Conservation (phyloP, 495 filamentous ascomycete genomes). For the Venustampulla echinocandica region DNA sequence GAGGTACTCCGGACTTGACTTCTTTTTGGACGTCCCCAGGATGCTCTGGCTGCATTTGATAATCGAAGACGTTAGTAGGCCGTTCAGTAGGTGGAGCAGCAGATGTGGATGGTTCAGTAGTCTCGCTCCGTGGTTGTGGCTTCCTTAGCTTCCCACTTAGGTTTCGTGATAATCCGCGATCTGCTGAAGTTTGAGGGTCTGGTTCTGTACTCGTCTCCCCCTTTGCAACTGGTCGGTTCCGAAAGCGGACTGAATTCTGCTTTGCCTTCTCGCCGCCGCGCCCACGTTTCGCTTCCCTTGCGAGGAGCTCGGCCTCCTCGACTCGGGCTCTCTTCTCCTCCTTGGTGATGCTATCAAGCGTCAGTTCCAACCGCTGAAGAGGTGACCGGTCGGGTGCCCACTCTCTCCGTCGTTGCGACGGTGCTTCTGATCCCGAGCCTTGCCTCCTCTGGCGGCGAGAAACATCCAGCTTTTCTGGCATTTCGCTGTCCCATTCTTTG, state of each 20-base stretch:
- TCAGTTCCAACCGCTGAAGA: slow-evolving; percentile 82
- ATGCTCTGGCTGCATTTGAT: slow-evolving; percentile 3
- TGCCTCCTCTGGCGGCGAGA: slow-evolving; percentile 3
- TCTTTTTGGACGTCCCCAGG: neutral
- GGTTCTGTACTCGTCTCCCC: slow-evolving; percentile 7
- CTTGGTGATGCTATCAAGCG: slow-evolving; percentile 80
- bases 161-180: slow-evolving; percentile 12
- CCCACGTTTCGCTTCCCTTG: slow-evolving; percentile 39
- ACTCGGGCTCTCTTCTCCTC: slow-evolving; percentile 78
- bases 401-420: slow-evolving; percentile 29
- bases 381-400: slow-evolving; percentile 78
- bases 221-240: slow-evolving; percentile 23
- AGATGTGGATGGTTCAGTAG: slow-evolving; percentile 4
- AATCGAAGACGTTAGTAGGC: slow-evolving; percentile 9
- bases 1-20: neutral
- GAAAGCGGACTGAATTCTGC: slow-evolving; percentile 23
- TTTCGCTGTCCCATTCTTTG: slow-evolving; percentile 1
- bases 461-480: slow-evolving; percentile 1
- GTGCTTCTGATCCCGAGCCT: slow-evolving; percentile 7
- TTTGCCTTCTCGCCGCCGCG: slow-evolving; percentile 22
- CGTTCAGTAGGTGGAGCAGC: neutral
- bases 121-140: slow-evolving; percentile 21
- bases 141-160: slow-evolving; percentile 17
- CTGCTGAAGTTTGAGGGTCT: slow-evolving; percentile 15
- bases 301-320: slow-evolving; percentile 64